Base-by-base conservation (phyloP, 306 rosid species). In the Vigna nakashimae region DNA sequence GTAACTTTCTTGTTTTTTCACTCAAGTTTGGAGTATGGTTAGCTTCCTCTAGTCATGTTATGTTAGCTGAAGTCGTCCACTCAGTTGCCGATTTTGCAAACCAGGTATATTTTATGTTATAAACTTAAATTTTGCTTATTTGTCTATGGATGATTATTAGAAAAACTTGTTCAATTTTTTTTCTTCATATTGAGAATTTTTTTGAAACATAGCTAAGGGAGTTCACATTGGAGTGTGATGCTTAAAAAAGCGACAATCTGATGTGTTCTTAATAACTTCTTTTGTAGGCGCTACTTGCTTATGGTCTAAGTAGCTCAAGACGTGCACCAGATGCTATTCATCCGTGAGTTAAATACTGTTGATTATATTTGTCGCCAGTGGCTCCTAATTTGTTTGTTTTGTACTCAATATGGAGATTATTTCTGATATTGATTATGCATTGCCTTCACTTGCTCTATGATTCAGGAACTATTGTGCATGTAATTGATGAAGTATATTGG, bases 281-380 rank as follows among this genome's bases (percentile, higher is more conserved):
- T 64, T 90, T 91, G 85, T 86, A 96, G 99, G 98, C 90, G 0
- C 94, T 96, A 56, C 98, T 96, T 84, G 98, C 99, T 68, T 96
- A 96, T 67, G 99, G 99, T 76, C 88, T 96, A 80, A 82, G 83
- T 84, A 96, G 99, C 89, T 96, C 99, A 69, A 91, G 98, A 79
- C 98, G 99, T 57, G 99, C 99, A 60, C 99, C 99, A 10, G 99
- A 96, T 85, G 98, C 98, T 73, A 69, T 92, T 48, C 99, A 96
- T 80, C 98, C 98, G 99, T 96, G 81, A 92, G 99, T 88, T 50
- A 18, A 55, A 13, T 34, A 34, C 14, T 56, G 15, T 67, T 68
- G 28, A 59, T 57, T 51, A 2, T 14, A 45, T 71, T 82, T 85
- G 73, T 42, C 38, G 20, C n/a, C 15, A 42, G 28, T 15, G 9